Evolutionary conservation across 768 basidiomycete species (phyloP), one percentile per base, ranked within the genome.

Genomic region (Kwoniella europaea): DNA sequence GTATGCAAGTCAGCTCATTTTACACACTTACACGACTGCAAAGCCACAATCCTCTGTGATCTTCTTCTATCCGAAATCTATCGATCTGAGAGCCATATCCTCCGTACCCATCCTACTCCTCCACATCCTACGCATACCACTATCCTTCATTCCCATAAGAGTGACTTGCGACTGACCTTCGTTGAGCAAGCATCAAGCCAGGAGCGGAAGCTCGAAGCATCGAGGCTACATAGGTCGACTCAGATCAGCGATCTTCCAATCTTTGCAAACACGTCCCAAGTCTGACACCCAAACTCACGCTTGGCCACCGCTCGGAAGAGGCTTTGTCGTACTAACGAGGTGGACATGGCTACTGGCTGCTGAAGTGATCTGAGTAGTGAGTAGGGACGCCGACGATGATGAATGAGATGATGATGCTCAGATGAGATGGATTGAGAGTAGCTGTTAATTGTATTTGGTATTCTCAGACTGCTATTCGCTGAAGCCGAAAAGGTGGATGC

Each of bases 141-240:
- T 1, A 10, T 50, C 44, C 15, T 18, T 7, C 27, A 27, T 27
- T 3, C 27, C 4, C 22, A 64, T 61, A 13, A 43, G 27, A 10
- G 20, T 27, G 27, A 24, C 29, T 20, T 10, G 22, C 24, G 13
- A 65, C 65, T 71, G 44, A 71, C 71, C 70, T 41, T 66, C 71
- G 63, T 53, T 74, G 76, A 41, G 73, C 68, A 16, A 74, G 72
- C 55, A 74, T 57, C 27, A 74, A 44, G n/a, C 74, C 69, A 16
- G 76, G 74, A 15, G 64, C 63, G 13, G 73, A 72, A 22, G 69
- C 55, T 35, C 76, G 66, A 43, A 77, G 74, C 50, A 65, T 71
- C 43, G 75, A 72, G 24, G 72, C 75, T 74, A 57, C 35, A 3
- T 1, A 41, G 12, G 16, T 61, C 16, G 20, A 44, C 12, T n/a